Evolutionary conservation across 2,329 filamentous ascomycete genomes (phyloP), one percentile per base, ranked within the genome.

Genomic region (Pseudocercospora fuligena): DNA sequence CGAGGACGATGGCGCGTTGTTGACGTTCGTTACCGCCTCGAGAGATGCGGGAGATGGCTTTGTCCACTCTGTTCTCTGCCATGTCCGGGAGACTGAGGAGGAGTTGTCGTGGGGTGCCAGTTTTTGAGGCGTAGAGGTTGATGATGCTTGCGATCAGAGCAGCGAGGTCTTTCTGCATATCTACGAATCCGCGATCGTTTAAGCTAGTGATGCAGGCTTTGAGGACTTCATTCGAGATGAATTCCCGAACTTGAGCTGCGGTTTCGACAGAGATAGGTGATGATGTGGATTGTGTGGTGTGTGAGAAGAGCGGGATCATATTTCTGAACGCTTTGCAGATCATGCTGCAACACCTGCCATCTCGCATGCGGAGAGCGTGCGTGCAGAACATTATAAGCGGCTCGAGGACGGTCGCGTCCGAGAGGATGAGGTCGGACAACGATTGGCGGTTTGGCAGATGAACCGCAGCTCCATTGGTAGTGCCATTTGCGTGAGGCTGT

Each of bases 121-220:
- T 94, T 33, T 87, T 79, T 0, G 87, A 83, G 12, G 88, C 87
- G 77, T 97, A 97, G 68, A 91, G 87, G 8, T 90, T 86, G 73
- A 97, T 85, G 68, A 98, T 95, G 3, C 90, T 87, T 0, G 94
- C 94, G 68, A 99, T 97, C 43, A 98, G 84, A 23, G 89, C 87
- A 0, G 93, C 94, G 23, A 99, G 85, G 60, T 99, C 94, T 77
- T 94, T 94, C 75, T 99, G 95, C 69, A 96, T 88, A 72, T 99
- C 95, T 36, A 97, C 94, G 79, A 98, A 99, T 79, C 98, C 97
- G 0, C 93, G 90, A 72, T 99, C 95, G 80, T 98, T 92, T 60
- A 99, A 88, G 1, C 92, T 96, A 1, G 90, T 92, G 77, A 97
- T 92, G 74, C 92, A 94, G 0, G 93, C 93, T 81, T 94, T 92